phyloP scores from a whole-genome alignment of 352 stramenopile genomes.

The Globisporangium yorkense region DNA sequence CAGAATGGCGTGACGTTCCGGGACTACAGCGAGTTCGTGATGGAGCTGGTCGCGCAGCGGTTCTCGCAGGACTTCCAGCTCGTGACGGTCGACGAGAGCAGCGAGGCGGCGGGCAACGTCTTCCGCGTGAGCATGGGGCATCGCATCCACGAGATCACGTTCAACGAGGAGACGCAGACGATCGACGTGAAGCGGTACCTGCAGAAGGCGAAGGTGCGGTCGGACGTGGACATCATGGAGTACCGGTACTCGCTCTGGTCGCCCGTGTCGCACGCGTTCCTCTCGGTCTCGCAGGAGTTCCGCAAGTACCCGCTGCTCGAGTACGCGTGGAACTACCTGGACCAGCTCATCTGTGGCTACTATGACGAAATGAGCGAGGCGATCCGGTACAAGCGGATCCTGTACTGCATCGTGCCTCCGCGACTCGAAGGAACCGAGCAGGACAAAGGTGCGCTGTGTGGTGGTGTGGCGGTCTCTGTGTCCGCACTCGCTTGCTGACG shows the following conservation, averaged over 20 bases:
- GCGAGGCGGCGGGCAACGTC: slow-evolving; percentile 28
- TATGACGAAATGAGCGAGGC: slow-evolving; percentile 83
- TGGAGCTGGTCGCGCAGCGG: slow-evolving; percentile 83
- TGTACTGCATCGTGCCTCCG: slow-evolving; percentile 69
- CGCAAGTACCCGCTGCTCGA: slow-evolving; percentile 77
- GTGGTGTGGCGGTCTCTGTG: neutral
- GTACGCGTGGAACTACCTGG: slow-evolving; percentile 84
- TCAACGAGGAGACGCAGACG: slow-evolving; percentile 81
- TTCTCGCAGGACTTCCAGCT: slow-evolving; percentile 86
- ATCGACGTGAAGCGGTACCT: slow-evolving; percentile 85
- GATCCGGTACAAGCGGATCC: slow-evolving; percentile 74
- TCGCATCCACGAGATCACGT: slow-evolving; percentile 83
- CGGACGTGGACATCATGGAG: slow-evolving; percentile 75
- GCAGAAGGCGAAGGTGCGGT: slow-evolving; percentile 46
- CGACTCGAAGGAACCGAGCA: slow-evolving; percentile 23
- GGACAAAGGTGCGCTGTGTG: slow-evolving; percentile 17
- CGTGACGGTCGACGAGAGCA: slow-evolving; percentile 50
- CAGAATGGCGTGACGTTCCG: slow-evolving; percentile 58
- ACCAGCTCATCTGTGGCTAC: slow-evolving; percentile 84
- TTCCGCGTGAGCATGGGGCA: slow-evolving; percentile 85
- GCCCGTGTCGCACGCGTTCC: slow-evolving; percentile 52
- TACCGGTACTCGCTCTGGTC: slow-evolving; percentile 83
- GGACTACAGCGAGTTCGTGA: slow-evolving; percentile 71
- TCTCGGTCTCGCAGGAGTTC: slow-evolving; percentile 69
- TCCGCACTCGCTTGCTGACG: neutral